Evolutionary conservation across 371 early-diverging fungal genomes (phyloP).

Genomic region (Syncephalastrum sp.): DNA sequence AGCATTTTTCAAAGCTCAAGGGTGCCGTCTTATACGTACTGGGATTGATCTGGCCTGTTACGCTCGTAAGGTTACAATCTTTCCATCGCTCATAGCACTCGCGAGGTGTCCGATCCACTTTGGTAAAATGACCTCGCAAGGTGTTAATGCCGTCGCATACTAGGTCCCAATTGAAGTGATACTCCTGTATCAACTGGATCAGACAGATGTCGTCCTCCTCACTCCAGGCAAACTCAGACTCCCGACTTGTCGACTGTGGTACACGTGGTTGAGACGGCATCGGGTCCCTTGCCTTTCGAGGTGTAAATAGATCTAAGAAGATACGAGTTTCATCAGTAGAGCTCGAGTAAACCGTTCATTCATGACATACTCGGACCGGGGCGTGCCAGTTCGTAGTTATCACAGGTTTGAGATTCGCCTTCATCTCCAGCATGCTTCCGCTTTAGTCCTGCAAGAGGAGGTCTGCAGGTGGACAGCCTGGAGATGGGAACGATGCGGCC

Average conservation of each 20-base stretch:
- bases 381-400: neutral
- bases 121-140: constrained; percentile 47
- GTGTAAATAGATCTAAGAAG: constrained; percentile 38
- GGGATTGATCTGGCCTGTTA: constrained; percentile 49
- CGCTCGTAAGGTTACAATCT: constrained; percentile 36
- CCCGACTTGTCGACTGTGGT: constrained; percentile 28
- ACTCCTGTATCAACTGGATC: constrained; percentile 51
- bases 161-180: constrained; percentile 70
- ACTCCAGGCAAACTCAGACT: constrained; percentile 45
- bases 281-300: constrained; percentile 46
- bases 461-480: constrained; percentile 39
- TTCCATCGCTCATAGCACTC: constrained; percentile 62
- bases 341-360: too few relatives aligned
- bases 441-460: constrained; percentile 20
- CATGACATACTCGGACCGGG: too few relatives aligned
- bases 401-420: neutral
- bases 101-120: constrained; percentile 61
- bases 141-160: constrained; percentile 62
- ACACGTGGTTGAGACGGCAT: constrained; percentile 43
- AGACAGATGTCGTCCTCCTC: constrained; percentile 70
- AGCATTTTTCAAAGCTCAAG: too few relatives aligned
- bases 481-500: constrained; percentile 35
- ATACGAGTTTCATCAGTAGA: neutral
- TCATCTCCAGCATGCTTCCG: constrained; percentile 18
- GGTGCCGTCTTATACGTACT: constrained; percentile 15